Evolutionary conservation across 1,284 basidiomycete species (phyloP).

Genomic region (Rhodotorula sp.): DNA sequence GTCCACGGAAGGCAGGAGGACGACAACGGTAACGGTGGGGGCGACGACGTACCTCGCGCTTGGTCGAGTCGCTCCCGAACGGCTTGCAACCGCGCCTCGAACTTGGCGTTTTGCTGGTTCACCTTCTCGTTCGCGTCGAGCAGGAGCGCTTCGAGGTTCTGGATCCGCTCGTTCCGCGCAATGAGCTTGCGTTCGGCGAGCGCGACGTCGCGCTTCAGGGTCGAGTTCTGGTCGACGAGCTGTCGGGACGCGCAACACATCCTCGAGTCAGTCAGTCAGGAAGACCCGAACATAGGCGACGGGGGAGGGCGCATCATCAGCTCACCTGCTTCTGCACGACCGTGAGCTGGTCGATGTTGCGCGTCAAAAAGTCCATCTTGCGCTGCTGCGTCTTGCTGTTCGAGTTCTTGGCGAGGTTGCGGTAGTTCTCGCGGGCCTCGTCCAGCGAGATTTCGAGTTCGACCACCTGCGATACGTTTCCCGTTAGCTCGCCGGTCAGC

Average conservation of each 20-base stretch:
- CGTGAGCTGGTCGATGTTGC: slow-evolving; percentile 93
- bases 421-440: slow-evolving; percentile 98
- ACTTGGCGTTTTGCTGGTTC: slow-evolving; percentile 88
- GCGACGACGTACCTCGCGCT: slow-evolving; percentile 68
- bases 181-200: slow-evolving; percentile 94
- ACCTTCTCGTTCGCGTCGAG: slow-evolving; percentile 91
- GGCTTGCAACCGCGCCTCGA: slow-evolving; percentile 84
- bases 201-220: slow-evolving; percentile 95
- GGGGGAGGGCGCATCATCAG: neutral
- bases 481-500: neutral
- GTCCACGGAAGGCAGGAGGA: no score
- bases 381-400: slow-evolving; percentile 98
- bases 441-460: slow-evolving; percentile 99
- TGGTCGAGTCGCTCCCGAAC: slow-evolving; percentile 89
- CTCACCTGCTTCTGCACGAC: slow-evolving; percentile 93
- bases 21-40: neutral
- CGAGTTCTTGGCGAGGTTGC: slow-evolving; percentile 95
- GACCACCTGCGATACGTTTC: slow-evolving; percentile 67
- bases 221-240: slow-evolving; percentile 98
- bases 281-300: no score
- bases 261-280: neutral
- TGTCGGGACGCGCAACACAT: slow-evolving; percentile 48
- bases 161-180: slow-evolving; percentile 94
- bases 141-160: slow-evolving; percentile 85
- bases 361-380: slow-evolving; percentile 98